Conservation (phyloP, 148 eudicot species). For the Camellia granthamiana region DNA sequence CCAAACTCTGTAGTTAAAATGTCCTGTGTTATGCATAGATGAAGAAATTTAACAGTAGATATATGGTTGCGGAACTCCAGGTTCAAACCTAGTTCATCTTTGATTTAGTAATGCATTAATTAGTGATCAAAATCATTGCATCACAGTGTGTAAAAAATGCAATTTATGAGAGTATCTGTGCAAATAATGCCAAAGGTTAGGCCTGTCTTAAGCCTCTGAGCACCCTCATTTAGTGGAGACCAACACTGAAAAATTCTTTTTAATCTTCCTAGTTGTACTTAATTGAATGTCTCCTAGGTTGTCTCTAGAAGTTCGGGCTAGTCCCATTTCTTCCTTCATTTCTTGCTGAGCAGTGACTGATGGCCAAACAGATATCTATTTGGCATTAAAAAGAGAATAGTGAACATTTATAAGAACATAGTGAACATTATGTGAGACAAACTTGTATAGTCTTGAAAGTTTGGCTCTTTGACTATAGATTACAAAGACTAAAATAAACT, state of each 20-base stretch:
- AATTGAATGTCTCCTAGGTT: no score
- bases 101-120: not conserved
- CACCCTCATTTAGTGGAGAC: not conserved
- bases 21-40: not conserved
- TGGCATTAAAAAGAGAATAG: no score
- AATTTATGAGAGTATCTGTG: not conserved
- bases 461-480: not conserved
- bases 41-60: not conserved
- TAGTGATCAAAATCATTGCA: not conserved
- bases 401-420: not conserved
- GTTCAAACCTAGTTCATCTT: conserved; percentile 6
- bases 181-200: conserved; percentile 3
- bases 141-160: not conserved
- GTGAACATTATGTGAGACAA: not conserved
- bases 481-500: not conserved
- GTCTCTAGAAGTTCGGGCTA: not conserved
- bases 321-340: not conserved
- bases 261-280: no score
- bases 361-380: no score
- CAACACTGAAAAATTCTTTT: not conserved
- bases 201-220: not conserved
- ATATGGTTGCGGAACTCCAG: not conserved
- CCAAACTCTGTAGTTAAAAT: not conserved
- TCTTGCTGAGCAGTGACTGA: not conserved
- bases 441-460: not conserved